Base-by-base conservation (phyloP, 2,329 filamentous ascomycete species). In the Claviceps sp. region DNA sequence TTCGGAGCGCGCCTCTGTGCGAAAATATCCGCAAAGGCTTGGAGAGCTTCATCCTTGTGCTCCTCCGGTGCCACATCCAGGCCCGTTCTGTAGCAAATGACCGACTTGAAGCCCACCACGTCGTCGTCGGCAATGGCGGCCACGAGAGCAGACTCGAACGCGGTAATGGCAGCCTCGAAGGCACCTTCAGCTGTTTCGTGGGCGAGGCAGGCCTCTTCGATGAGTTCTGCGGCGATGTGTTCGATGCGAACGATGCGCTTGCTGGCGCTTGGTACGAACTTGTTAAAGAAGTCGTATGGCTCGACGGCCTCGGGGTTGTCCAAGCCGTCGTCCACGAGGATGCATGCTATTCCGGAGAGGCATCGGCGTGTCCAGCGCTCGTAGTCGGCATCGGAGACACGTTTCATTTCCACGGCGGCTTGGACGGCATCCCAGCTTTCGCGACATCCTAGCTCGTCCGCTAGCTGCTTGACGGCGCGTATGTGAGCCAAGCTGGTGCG, bases 161-260 rank as follows among this genome's bases (percentile, higher is more conserved):
- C 57, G 34, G 59, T 61, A 1, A 68, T 60, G 65, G 70, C 72
- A 34, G 61, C 66, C 0, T 55, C 55, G 22, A 59, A 60, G 3
- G 62, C 66, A 14, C 67, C 53, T 2, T 59, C 55, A 0, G 57
- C 50, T 1, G 57, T 52, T 2, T 55, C 53, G 20, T 66, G 60
- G 36, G 67, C 65, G 5, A 66, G 61, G 46, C 68, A 67, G 14
- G 70, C 64, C 8, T 73, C 64, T 23, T 77, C 68, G 56, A 83
- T 73, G 56, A 88, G 70, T 9, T 77, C 70, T 38, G 81, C 78
- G 0, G 86, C 86, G 1, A 90, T 62, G 1, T 79, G 75, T 66
- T 94, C 88, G 56, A 94, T 86, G 8, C 87, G 78, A 17, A 91
- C 80, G 50, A 94, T 88, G 26, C 85, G 78, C 64, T 81, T 86